These are phyloP conservation scores for Oldenlandia corymbosa DNA, from an alignment of 257 asterid species.

Conservation along the genomic window DNA sequence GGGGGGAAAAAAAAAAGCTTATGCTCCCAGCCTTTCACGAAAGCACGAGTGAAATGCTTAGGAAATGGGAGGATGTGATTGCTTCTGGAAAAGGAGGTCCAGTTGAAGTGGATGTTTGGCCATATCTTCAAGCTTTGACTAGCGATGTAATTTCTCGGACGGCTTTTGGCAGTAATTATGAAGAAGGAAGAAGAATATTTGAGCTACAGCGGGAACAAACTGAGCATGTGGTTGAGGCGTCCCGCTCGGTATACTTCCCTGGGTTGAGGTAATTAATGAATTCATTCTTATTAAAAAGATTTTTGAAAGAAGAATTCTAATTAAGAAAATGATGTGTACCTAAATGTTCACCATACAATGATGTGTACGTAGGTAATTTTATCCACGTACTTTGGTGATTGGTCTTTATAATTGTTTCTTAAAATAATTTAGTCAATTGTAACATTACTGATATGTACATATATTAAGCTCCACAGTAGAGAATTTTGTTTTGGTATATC, in stretches of 20 bases:
- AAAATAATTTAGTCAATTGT: too few relatives aligned
- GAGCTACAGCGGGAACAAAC: constrained; percentile 11
- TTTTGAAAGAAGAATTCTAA: too few relatives aligned
- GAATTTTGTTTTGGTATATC: too few relatives aligned
- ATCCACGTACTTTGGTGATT: too few relatives aligned
- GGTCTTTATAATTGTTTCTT: too few relatives aligned
- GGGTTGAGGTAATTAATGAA: constrained; percentile 7
- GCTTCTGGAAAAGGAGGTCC: not conserved
- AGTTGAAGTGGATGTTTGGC: constrained; percentile 4
- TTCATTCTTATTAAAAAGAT: too few relatives aligned
- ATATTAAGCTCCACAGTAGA: too few relatives aligned
- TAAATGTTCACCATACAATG: too few relatives aligned
- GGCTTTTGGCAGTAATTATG: constrained; percentile 12
- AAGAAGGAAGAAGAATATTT: constrained; percentile 4
- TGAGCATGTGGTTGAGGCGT: not conserved
- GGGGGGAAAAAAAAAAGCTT: not conserved
- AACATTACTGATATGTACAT: too few relatives aligned
- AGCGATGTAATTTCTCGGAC: constrained; percentile 1
- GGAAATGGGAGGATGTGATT: constrained; percentile 10
- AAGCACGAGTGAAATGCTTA: constrained; percentile 5
- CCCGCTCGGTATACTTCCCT: not conserved
- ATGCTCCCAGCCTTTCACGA: constrained; percentile 4
- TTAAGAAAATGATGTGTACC: too few relatives aligned
- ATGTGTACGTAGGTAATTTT: too few relatives aligned
- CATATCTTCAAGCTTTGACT: constrained; percentile 8